A percentile compares a stretch with the other conserved stretches of the same genome.
phyloP scores from a whole-genome alignment of 225 moss, liverwort and hornwort species.

The Lunularia cruciata region DNA sequence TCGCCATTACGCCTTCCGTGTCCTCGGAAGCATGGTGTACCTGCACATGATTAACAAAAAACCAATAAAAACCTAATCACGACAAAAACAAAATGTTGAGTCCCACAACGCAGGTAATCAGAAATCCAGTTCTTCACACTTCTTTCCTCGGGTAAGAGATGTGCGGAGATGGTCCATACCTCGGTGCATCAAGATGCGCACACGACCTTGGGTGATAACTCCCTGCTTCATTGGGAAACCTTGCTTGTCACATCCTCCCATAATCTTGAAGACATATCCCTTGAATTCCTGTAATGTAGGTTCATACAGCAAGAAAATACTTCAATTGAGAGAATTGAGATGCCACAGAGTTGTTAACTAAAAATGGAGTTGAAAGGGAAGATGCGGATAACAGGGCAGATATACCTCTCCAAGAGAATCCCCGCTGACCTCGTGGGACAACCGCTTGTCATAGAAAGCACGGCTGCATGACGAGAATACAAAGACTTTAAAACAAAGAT shows the following conservation, averaged over 20 bases:
- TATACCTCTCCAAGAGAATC: conserved; percentile 63
- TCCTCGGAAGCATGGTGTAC: conserved; percentile 83
- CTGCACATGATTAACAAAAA: no score
- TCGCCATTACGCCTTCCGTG: conserved; percentile 85
- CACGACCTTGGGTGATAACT: conserved; percentile 76
- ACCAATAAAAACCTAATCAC: no score
- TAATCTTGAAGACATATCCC: conserved; percentile 95
- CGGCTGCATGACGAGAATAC: conserved; percentile 45
- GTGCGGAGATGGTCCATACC: no score
- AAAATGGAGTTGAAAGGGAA: no score
- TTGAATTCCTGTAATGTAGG: conserved; percentile 61
- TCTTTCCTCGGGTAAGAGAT: no score
- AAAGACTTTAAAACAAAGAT: neutral
- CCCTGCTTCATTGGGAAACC: conserved; percentile 99
- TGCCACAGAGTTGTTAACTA: no score
- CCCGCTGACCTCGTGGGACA: conserved; percentile 90
- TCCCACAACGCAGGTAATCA: no score
- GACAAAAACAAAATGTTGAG: no score
- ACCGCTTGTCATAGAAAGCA: conserved; percentile 82
- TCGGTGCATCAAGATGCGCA: conserved; percentile 81
- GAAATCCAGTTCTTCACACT: no score
- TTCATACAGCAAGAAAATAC: no score
- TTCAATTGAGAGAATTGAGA: no score
- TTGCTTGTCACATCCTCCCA: conserved; percentile 95
- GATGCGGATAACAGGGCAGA: neutral